phyloP scores from a whole-genome alignment of 2,329 filamentous ascomycete genomes.

The Epichloe aotearoae region DNA sequence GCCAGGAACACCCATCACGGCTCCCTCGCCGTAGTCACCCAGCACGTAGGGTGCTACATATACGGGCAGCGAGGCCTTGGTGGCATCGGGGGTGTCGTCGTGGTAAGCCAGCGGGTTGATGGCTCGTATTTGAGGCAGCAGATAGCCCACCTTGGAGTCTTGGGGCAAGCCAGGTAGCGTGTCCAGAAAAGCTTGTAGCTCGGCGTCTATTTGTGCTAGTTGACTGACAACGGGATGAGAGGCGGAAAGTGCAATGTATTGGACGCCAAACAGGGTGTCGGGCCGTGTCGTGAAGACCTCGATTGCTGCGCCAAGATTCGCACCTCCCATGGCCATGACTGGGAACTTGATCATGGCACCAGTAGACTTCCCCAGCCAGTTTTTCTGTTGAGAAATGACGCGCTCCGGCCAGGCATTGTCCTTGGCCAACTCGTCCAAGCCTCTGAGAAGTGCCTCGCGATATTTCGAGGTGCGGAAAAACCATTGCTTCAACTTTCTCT shows the following conservation, averaged over 20 bases:
- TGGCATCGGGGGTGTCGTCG: slow-evolving; percentile 33
- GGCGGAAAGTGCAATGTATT: slow-evolving; percentile 69
- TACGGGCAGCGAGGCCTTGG: slow-evolving; percentile 50
- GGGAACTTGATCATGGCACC: slow-evolving; percentile 63
- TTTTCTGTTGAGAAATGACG: slow-evolving; percentile 70
- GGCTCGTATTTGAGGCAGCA: slow-evolving; percentile 46
- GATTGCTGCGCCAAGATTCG: slow-evolving; percentile 33
- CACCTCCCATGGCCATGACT: slow-evolving; percentile 32
- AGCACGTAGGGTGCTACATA: slow-evolving; percentile 79
- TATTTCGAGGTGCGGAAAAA: slow-evolving; percentile 76
- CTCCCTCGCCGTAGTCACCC: slow-evolving; percentile 73
- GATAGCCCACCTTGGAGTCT: slow-evolving; percentile 54
- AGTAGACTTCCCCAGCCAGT: slow-evolving; percentile 69
- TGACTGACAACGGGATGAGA: slow-evolving; percentile 55
- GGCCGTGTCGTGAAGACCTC: slow-evolving; percentile 75
- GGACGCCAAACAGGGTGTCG: slow-evolving; percentile 77
- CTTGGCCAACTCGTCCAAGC: slow-evolving; percentile 52
- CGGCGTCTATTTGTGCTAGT: slow-evolving; percentile 44
- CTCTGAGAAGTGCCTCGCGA: slow-evolving; percentile 56
- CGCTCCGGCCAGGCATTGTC: slow-evolving; percentile 66
- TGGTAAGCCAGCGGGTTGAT: slow-evolving; percentile 52
- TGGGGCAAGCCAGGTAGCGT: slow-evolving; percentile 41
- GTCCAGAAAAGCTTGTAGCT: slow-evolving; percentile 56
- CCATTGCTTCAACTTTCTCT: slow-evolving; percentile 72
- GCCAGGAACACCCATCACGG: slow-evolving; percentile 83